A percentile compares a stretch with the other conserved stretches of the same genome.
phyloP scores from a whole-genome alignment of 1,139 yeast genomes.

The Geotrichum europaeum region DNA sequence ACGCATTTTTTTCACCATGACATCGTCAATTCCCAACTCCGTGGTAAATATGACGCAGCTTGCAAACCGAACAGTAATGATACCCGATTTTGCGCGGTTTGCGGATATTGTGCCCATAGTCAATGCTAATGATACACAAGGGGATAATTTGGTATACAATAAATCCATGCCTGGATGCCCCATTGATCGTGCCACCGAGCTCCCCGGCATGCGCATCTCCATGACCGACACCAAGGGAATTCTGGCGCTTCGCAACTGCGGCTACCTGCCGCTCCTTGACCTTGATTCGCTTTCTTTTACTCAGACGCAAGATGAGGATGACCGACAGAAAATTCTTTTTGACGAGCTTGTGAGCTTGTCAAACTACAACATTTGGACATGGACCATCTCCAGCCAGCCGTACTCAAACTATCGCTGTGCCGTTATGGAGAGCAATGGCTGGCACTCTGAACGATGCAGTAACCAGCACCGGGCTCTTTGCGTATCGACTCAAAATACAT shows the following conservation, averaged over 20 bases:
- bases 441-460: constrained; percentile 64
- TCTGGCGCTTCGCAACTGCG: constrained; percentile 43
- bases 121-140: background rate
- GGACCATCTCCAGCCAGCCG: constrained; percentile 56
- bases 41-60: background rate
- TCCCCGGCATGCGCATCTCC: constrained; percentile 10
- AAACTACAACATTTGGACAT: constrained; percentile 56
- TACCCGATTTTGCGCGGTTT: background rate
- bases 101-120: background rate
- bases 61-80: background rate
- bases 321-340: constrained; percentile 20
- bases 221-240: constrained; percentile 11
- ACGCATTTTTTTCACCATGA: background rate
- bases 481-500: constrained; percentile 32
- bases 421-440: constrained; percentile 43
- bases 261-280: constrained; percentile 52
- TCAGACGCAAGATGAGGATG: constrained; percentile 32
- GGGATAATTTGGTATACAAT: background rate
- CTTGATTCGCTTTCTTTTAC: background rate
- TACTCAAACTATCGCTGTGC: constrained; percentile 54
- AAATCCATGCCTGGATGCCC: constrained; percentile 8
- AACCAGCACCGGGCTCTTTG: constrained; percentile 51
- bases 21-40: background rate
- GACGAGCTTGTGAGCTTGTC: constrained; percentile 30
- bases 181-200: background rate